Base-by-base conservation (phyloP, 2,329 filamentous ascomycete genomes). In the Xylaria sp. region DNA sequence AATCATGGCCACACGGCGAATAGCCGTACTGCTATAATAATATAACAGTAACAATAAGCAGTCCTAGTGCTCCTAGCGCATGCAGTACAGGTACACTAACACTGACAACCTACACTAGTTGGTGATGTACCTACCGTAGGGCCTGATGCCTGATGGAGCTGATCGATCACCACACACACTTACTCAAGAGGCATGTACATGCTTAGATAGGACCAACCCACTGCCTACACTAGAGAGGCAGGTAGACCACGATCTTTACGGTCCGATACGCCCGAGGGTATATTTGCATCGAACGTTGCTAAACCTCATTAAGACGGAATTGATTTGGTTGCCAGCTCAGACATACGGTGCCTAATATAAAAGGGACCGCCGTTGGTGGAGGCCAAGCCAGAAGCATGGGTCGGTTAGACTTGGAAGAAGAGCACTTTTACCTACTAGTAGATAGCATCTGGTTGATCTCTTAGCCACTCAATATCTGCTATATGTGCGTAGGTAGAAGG, bases 241-340 rank as follows among this genome's bases (percentile, higher is more conserved):
- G 55, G 55, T 58, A 32, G 21, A 24, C 24, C 39, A 48, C 60
- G 60, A 63, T 64, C 61, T 63, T 27, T 27, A 55, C 53, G 53
- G 55, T 64, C 42, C 61, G 61, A 57, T 51, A 32, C 61, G 21
- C 19, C 17, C 34, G 53, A 48, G 32, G 42, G 30, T 19, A 48
- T 61, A 47, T 54, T 53, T 11, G 30, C 30, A 36, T 48, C 42
- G 57, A n/a, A 50, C 24, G 30, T 48, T 59, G 56, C 56, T 34
- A 45, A 34, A 21, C 60, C 60, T 47, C 27, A 55, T 55, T 34
- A 14, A 61, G 59, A 54, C 51, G 51, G 17, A 27, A 55, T 55
- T 36, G 30, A 55, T 55, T 55, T 51, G 48, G 2, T 27, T 53
- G 30, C 24, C 21, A 54, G 34, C 32, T 30, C 11, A 32, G 7